Conservation (phyloP, 441 rosid species). For the Iberis amara region DNA sequence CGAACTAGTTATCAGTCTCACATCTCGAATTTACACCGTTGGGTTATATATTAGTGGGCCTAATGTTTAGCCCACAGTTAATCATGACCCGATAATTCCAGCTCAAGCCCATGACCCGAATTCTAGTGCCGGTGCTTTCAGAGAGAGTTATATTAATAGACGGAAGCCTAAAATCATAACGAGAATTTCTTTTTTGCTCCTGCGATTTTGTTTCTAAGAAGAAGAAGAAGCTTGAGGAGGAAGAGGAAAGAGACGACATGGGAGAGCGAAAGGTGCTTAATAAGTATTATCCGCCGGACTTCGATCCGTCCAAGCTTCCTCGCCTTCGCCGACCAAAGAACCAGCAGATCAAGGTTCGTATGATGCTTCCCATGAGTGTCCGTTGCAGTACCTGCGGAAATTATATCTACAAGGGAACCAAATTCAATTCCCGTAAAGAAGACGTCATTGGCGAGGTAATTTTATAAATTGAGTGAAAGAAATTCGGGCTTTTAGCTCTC, state of each 20-base stretch:
- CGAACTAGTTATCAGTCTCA: slow-evolving; percentile 16
- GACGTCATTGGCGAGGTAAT: slow-evolving; percentile 60
- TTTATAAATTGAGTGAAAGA: neutral
- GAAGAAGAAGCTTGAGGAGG: slow-evolving; percentile 21
- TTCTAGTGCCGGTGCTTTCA: slow-evolving; percentile 3
- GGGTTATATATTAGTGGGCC: no score
- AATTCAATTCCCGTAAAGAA: slow-evolving; percentile 70
- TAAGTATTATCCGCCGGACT: slow-evolving; percentile 86
- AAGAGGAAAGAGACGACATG: slow-evolving; percentile 36
- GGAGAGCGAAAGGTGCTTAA: slow-evolving; percentile 91
- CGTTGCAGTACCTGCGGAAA: slow-evolving; percentile 82
- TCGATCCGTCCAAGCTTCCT: slow-evolving; percentile 76
- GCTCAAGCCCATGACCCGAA: slow-evolving; percentile 11
- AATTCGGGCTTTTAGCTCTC: neutral
- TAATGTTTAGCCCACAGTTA: no score
- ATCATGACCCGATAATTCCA: neutral
- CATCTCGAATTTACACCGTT: slow-evolving; percentile 32
- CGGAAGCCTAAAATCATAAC: neutral
- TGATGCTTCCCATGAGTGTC: slow-evolving; percentile 81
- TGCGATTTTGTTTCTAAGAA: slow-evolving; percentile 13
- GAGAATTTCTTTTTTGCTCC: neutral
- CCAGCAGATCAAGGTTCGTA: slow-evolving; percentile 72
- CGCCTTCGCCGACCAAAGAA: slow-evolving; percentile 65
- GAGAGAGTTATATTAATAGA: no score
- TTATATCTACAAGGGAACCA: slow-evolving; percentile 69